Percentiles rank a stretch among this genome's conserved stretches.
Conservation (phyloP, 495 filamentous ascomycete genomes). For the Tuber borchii region DNA sequence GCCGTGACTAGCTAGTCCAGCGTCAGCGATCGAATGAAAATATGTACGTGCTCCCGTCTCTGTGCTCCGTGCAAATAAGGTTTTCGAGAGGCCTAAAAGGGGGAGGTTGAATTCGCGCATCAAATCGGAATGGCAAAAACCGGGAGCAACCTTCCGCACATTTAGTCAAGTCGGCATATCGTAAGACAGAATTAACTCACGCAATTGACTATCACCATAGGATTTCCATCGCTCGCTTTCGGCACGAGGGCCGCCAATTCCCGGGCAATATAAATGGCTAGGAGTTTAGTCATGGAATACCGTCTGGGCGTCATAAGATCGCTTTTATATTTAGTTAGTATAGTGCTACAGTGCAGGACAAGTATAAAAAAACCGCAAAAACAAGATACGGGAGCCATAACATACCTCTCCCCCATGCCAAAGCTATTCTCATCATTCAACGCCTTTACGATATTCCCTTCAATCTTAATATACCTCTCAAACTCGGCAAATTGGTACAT, state of each 20-base stretch:
- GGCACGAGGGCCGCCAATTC: conserved; percentile 45
- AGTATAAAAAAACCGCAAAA: background rate
- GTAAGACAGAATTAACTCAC: background rate
- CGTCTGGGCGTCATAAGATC: conserved; percentile 15
- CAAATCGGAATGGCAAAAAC: conserved; percentile 49
- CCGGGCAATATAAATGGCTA: conserved; percentile 49
- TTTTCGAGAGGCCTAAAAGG: background rate
- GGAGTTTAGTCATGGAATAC: conserved; percentile 52
- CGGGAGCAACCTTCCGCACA: conserved; percentile 45
- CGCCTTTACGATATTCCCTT: conserved; percentile 40
- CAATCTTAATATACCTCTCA: conserved; percentile 41
- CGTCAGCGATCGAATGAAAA: conserved; percentile 40
- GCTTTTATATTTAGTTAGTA: background rate
- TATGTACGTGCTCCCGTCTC: conserved; percentile 51
- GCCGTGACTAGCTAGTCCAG: conserved; percentile 48
- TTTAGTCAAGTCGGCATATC: background rate
- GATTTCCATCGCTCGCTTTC: conserved; percentile 6
- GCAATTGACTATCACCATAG: conserved; percentile 50
- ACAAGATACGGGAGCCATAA: background rate
- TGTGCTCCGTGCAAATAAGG: conserved; percentile 44
- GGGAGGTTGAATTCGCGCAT: conserved; percentile 39
- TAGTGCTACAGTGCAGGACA: background rate
- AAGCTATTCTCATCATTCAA: conserved; percentile 42
- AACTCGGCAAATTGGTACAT: conserved; percentile 34
- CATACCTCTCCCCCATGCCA: background rate